Conservation (phyloP, 2,329 filamentous ascomycete species). For the Aspergillus eucalypticola region DNA sequence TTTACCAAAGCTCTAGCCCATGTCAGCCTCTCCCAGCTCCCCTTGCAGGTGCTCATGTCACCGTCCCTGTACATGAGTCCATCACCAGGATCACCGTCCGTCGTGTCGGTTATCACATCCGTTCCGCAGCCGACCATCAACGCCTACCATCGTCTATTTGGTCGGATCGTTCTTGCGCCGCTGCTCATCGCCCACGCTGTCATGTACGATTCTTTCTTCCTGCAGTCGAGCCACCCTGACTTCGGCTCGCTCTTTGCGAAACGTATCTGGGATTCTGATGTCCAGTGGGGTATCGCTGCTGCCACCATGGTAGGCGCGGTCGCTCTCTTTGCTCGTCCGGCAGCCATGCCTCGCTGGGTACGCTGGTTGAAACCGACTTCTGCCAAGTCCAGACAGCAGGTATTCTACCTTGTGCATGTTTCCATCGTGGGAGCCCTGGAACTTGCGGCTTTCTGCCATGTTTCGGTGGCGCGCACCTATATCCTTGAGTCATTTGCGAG, state of each 20-base stretch:
- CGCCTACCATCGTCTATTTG: slow-evolving; percentile 58
- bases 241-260: slow-evolving; percentile 49
- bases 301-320: slow-evolving; percentile 50
- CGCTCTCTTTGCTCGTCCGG: slow-evolving; percentile 51
- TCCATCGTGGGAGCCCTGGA: slow-evolving; percentile 52
- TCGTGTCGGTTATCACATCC: slow-evolving; percentile 54
- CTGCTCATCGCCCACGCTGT: slow-evolving; percentile 55
- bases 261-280: slow-evolving; percentile 58
- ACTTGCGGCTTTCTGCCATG: slow-evolving; percentile 56
- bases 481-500: slow-evolving; percentile 53
- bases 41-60: slow-evolving; percentile 59
- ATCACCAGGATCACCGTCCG: slow-evolving; percentile 49
- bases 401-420: slow-evolving; percentile 61
- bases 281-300: slow-evolving; percentile 57
- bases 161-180: slow-evolving; percentile 53
- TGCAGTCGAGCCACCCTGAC: slow-evolving; percentile 44
- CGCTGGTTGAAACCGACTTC: slow-evolving; percentile 18
- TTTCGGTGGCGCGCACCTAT: slow-evolving; percentile 56
- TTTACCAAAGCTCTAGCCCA: slow-evolving; percentile 64
- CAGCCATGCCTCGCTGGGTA: slow-evolving; percentile 28
- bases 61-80: slow-evolving; percentile 41
- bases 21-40: slow-evolving; percentile 60
- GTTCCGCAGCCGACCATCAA: slow-evolving; percentile 59
- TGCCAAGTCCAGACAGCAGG: slow-evolving; percentile 36
- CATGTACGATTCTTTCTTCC: slow-evolving; percentile 61